phyloP scores from a whole-genome alignment of 2,329 filamentous ascomycete genomes.

The Phyllosticta capitalensis region DNA sequence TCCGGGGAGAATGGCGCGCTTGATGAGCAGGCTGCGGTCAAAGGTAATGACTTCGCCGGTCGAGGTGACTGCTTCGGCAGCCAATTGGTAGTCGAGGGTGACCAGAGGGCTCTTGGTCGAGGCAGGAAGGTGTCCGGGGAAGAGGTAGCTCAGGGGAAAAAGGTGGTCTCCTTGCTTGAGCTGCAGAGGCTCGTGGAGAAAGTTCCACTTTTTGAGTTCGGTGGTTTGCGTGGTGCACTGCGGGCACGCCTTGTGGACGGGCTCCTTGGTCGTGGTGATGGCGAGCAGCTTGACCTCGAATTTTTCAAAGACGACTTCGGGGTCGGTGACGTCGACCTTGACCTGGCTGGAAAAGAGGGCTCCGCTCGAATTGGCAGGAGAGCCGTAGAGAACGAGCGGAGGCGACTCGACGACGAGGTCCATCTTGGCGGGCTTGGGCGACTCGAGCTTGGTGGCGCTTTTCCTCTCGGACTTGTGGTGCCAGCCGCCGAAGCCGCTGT shows the following conservation, averaged over 20 bases:
- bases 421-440: conserved; percentile 41
- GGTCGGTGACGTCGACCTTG: conserved; percentile 60
- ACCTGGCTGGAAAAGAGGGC: conserved; percentile 79
- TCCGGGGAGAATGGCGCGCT: conserved; percentile 69
- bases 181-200: conserved; percentile 46
- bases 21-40: conserved; percentile 60
- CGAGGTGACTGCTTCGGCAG: conserved; percentile 41
- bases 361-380: conserved; percentile 64
- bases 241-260: conserved; percentile 67
- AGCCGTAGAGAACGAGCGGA: conserved; percentile 74
- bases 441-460: conserved; percentile 24
- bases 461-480: conserved; percentile 24
- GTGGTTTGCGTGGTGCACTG: conserved; percentile 65
- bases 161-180: conserved; percentile 54
- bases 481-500: conserved; percentile 17
- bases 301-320: conserved; percentile 54
- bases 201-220: conserved; percentile 69
- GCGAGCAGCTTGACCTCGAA: conserved; percentile 65
- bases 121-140: conserved; percentile 78
- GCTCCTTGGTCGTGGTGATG: conserved; percentile 67
- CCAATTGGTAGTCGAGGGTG: conserved; percentile 67
- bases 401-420: conserved; percentile 70
- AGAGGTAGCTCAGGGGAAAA: conserved; percentile 81
- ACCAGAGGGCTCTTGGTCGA: conserved; percentile 66
- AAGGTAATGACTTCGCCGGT: conserved; percentile 55